Evolutionary conservation across 305 asterid genomes (phyloP).

Genomic region (Solanum aculeatissimum): DNA sequence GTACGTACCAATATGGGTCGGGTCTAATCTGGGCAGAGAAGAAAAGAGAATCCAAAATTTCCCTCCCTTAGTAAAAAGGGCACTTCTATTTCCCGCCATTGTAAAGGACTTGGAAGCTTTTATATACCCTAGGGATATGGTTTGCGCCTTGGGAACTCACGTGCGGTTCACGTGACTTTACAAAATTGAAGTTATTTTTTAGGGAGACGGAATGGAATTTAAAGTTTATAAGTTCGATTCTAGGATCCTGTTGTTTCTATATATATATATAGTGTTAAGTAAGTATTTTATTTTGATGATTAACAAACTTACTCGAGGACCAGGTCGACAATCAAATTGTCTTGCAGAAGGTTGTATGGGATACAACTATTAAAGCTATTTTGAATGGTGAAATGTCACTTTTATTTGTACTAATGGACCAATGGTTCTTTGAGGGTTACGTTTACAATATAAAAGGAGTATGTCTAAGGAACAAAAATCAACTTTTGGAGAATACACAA

Average conservation of each 20-base stretch:
- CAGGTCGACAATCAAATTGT: no score
- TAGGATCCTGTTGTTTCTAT: not conserved
- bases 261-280: no score
- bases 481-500: no score
- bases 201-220: not conserved
- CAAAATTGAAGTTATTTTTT: not conserved
- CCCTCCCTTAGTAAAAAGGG: constrained; percentile 13
- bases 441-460: no score
- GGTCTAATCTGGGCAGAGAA: not conserved
- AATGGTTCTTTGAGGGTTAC: no score
- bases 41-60: not conserved
- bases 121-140: not conserved
- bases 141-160: not conserved
- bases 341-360: no score
- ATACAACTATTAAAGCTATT: no score
- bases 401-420: no score
- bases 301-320: not conserved
- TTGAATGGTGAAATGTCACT: no score
- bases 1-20: not conserved
- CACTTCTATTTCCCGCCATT: constrained; percentile 54
- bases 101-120: not conserved
- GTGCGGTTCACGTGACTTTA: not conserved
- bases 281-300: no score
- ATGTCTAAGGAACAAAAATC: no score
- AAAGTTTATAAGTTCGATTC: not conserved